Evolutionary conservation across 2,329 filamentous ascomycete species (phyloP).

Genomic region (Pseudovirgaria hyperparasitica): DNA sequence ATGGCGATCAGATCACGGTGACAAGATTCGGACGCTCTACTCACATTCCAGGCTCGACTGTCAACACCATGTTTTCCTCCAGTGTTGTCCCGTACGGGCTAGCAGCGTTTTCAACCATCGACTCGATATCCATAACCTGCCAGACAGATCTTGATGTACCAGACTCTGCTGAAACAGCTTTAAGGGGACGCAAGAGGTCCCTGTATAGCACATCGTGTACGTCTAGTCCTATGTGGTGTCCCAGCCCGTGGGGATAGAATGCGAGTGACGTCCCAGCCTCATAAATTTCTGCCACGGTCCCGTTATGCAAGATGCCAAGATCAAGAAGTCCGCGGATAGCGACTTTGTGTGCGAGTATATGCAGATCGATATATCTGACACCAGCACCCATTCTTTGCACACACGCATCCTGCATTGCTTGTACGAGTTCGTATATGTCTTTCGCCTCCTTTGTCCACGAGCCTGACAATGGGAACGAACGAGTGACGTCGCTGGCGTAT

Average conservation of each 20-base stretch:
- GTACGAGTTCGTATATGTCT: constrained; percentile 64
- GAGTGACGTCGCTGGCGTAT: constrained; percentile 84
- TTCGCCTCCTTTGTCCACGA: constrained; percentile 56
- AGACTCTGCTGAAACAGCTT: too few relatives aligned
- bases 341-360: constrained; percentile 59
- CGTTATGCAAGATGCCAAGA: constrained; percentile 59
- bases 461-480: constrained; percentile 69
- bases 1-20: constrained; percentile 2
- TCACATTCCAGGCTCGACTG: constrained; percentile 40
- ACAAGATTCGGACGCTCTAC: constrained; percentile 2
- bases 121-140: too few relatives aligned
- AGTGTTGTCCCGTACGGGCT: too few relatives aligned
- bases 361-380: constrained; percentile 57
- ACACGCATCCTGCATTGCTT: constrained; percentile 67
- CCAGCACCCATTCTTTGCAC: constrained; percentile 58
- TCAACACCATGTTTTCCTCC: constrained; percentile 43
- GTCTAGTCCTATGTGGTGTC: constrained; percentile 86
- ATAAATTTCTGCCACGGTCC: constrained; percentile 56
- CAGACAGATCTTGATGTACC: too few relatives aligned
- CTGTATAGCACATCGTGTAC: constrained; percentile 55
- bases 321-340: constrained; percentile 57
- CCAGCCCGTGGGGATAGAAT: constrained; percentile 85
- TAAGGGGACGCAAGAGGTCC: constrained; percentile 18
- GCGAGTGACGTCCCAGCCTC: constrained; percentile 69
- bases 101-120: too few relatives aligned